Base-by-base conservation (phyloP, 2,329 filamentous ascomycete species). In the Sporothrix mexicana region DNA sequence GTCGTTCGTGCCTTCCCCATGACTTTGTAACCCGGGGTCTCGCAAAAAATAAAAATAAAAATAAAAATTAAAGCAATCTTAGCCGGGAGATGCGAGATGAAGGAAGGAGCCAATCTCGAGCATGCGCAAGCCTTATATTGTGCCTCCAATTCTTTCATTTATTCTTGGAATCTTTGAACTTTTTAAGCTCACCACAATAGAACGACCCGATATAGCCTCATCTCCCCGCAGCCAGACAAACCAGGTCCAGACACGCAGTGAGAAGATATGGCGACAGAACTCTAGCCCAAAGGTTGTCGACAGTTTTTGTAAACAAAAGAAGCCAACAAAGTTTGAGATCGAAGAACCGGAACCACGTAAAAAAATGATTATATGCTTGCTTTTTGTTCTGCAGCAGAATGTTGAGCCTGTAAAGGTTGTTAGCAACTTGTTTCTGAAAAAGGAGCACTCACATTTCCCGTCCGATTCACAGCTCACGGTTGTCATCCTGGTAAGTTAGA, bases 161-260 rank as follows among this genome's bases (percentile, higher is more conserved):
- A 36, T 36, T 36, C 30, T 6, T 36, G 30, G 30, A 36, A 36
- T 36, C 30, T 36, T 36, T 36, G 30, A 36, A 36, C 30, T 7
- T 49, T 49, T 49, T 49, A 17, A 13, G 17, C 47, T 13, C 47
- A n/a, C 55, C 12, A 15, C 36, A 2, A 17, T 36, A 7, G 1
- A 0, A 45, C 45, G 36, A 41, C 41, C 17, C 20, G 2, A 49
- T 30, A 17, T 13, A 49, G 89, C 43, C 13, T 66, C 62, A 80
- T 85, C 87, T 87, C 87, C 84, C 86, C 83, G 77, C 85, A 83
- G 77, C 84, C 81, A 79, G 80, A 80, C 85, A 70, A 23, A 25
- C 72, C 80, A 73, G 83, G 85, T 83, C 80, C 77, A 67, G 79
- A 80, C 77, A 76, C 81, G 83, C 81, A 86, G 85, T 85, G 86